Conservation (phyloP, 2,329 filamentous ascomycete genomes). For the Diaporthe sp. region DNA sequence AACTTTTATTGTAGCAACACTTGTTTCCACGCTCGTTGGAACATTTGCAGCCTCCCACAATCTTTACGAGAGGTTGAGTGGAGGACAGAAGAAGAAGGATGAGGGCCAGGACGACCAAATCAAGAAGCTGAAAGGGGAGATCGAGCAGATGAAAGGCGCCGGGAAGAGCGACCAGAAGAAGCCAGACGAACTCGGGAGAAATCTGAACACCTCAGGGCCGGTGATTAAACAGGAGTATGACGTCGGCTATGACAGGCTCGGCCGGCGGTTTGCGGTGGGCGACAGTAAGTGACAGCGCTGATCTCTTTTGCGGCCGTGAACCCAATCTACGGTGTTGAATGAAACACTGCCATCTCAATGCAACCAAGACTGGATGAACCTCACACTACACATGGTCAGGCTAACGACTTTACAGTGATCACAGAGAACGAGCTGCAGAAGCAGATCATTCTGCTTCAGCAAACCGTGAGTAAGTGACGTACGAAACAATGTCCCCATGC, state of each 20-base stretch:
- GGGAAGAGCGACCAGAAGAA: constrained; percentile 27
- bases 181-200: constrained; percentile 41
- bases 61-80: constrained; percentile 48
- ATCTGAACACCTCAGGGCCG: constrained; percentile 45
- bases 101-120: constrained; percentile 46
- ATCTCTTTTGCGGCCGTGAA: not conserved
- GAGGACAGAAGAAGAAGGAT: constrained; percentile 45
- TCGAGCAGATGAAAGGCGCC: constrained; percentile 36
- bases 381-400: not conserved
- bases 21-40: constrained; percentile 50
- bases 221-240: constrained; percentile 49
- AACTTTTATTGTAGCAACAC: constrained; percentile 52
- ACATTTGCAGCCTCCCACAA: constrained; percentile 50
- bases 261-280: constrained; percentile 48
- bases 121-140: constrained; percentile 43
- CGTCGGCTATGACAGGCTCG: constrained; percentile 44
- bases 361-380: constrained; percentile 17
- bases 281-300: constrained; percentile 40
- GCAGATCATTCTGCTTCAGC: constrained; percentile 50
- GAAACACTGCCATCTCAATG: constrained; percentile 11
- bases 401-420: constrained; percentile 36
- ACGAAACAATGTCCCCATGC: not conserved
- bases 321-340: constrained; percentile 15
- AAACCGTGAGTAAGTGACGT: constrained; percentile 42
- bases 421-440: constrained; percentile 49